Evolutionary conservation across 202 grass and related monocot species (phyloP).

Genomic region (Saccharum hybrid): DNA sequence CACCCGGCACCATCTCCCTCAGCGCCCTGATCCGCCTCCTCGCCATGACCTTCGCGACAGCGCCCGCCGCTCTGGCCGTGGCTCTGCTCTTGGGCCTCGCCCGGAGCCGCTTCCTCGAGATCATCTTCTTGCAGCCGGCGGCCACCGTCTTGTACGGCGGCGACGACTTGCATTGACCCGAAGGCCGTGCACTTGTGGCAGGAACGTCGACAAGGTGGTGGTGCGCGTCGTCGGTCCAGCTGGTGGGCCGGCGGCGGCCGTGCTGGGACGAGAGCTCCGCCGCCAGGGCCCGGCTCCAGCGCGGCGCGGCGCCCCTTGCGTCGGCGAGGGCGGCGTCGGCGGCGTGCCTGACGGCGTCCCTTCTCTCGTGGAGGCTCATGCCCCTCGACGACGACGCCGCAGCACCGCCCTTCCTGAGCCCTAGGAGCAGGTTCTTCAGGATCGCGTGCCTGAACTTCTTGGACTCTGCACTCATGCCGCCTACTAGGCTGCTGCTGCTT

Average conservation of each 20-base stretch:
- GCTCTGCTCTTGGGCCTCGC: slow-evolving; percentile 9
- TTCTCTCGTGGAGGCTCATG: slow-evolving; percentile 58
- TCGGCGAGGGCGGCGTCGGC: no score
- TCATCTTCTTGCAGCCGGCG: slow-evolving; percentile 21
- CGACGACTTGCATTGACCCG: not conserved
- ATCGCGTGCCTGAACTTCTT: slow-evolving; percentile 49
- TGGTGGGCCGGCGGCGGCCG: not conserved
- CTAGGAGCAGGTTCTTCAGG: slow-evolving; percentile 54
- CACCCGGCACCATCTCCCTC: slow-evolving; percentile 67
- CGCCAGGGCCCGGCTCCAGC: slow-evolving; percentile 55
- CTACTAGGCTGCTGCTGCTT: not conserved
- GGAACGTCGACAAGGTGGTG: not conserved
- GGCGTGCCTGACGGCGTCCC: not conserved
- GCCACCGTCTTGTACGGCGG: not conserved
- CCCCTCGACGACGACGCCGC: slow-evolving; percentile 23
- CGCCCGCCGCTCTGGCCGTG: not conserved
- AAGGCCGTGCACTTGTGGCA: not conserved
- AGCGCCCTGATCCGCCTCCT: slow-evolving; percentile 52
- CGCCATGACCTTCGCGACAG: slow-evolving; percentile 48
- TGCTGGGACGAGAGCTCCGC: slow-evolving; percentile 37
- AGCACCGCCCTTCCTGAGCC: slow-evolving; percentile 43
- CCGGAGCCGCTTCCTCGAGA: slow-evolving; percentile 26
- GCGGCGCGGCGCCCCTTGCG: slow-evolving; percentile 40
- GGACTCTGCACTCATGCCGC: slow-evolving; percentile 34
- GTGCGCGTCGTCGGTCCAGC: not conserved